Base-by-base conservation (phyloP, 495 filamentous ascomycete genomes). In the Xylaria intraflava region DNA sequence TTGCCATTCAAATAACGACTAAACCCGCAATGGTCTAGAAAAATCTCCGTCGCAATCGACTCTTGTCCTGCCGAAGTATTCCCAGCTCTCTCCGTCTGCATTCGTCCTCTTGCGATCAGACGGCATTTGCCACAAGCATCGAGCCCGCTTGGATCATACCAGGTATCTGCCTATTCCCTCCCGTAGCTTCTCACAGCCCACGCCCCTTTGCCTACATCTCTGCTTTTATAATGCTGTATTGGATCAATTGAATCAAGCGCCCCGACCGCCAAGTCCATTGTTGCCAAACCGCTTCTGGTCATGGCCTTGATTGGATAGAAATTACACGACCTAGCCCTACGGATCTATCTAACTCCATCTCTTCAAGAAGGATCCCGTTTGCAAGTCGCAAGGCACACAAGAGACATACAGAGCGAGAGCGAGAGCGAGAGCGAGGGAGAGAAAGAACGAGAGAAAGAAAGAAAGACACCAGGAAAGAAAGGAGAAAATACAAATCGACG, bases 281-380 rank as follows among this genome's bases (percentile, higher is more conserved):
- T n/a, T 12, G 17, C 8, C 26, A 35, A 14, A 20, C 17, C 36
- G 17, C 6, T 9, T 42, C 30, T 30, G 50, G 36, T 14, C 16
- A 53, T 46, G 42, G 51, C 43, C 41, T 45, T 53, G 50, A 46
- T 46, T 53, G 51, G 51, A 39, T 44, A 46, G 42, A 53, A 30
- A 6, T 27, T 40, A 46, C 46, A 53, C 51, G 4, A 38, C 40
- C 20, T 33, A 29, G 33, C 49, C 26, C 6, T 17, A 53, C 41
- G 42, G 20, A 53, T 35, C 41, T n/a, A 38, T 53, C 31, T 12
- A 38, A 36, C 41, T 19, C 40, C 23, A 23, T 39, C 10, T 31
- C n/a, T 29, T 35, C n/a, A n/a, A n/a, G n/a, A n/a, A n/a, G n/a
- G n/a, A n/a, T 17, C 40, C 40, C 41, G 16, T 31, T 29, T 20